These are phyloP conservation scores for Zelonia costaricensis DNA, from an alignment of 208 protist species.

Conservation along the genomic window DNA sequence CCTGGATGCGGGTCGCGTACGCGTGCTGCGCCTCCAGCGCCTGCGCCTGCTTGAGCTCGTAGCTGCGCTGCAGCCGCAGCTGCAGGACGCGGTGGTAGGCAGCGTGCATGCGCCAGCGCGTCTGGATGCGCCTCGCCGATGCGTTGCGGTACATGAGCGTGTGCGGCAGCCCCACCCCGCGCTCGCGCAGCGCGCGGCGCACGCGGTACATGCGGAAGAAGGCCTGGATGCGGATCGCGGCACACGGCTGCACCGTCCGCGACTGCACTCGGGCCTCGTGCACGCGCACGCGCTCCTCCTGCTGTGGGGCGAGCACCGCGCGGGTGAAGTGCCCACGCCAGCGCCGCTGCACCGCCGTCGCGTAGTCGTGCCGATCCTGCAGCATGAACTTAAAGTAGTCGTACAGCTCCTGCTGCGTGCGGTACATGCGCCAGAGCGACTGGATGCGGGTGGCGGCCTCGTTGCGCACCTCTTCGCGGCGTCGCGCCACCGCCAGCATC, in stretches of 20 bases:
- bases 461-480: slow-evolving; percentile 14
- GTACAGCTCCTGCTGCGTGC: slow-evolving; percentile 1
- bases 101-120: slow-evolving; percentile 41
- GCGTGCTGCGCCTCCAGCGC: slow-evolving; percentile 43
- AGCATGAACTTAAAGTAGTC: slow-evolving; percentile 50
- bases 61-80: slow-evolving; percentile 22
- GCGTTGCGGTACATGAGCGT: slow-evolving; percentile 12
- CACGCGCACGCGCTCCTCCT: not conserved
- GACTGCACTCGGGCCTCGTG: slow-evolving; percentile 8
- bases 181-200: slow-evolving; percentile 10
- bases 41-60: slow-evolving; percentile 1
- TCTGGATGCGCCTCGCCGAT: slow-evolving; percentile 47
- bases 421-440: slow-evolving; percentile 54
- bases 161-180: not conserved
- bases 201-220: slow-evolving; percentile 63
- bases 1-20: slow-evolving; percentile 63
- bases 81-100: slow-evolving; percentile 34
- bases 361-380: slow-evolving; percentile 51
- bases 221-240: slow-evolving; percentile 44
- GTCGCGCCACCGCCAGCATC: slow-evolving; percentile 5
- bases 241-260: slow-evolving; percentile 12
- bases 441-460: slow-evolving; percentile 66
- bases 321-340: slow-evolving; percentile 48
- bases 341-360: slow-evolving; percentile 45
- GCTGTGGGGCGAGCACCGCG: not conserved